phyloP scores from a whole-genome alignment of 2,329 filamentous ascomycete genomes.

The Cladosporium sp. region DNA sequence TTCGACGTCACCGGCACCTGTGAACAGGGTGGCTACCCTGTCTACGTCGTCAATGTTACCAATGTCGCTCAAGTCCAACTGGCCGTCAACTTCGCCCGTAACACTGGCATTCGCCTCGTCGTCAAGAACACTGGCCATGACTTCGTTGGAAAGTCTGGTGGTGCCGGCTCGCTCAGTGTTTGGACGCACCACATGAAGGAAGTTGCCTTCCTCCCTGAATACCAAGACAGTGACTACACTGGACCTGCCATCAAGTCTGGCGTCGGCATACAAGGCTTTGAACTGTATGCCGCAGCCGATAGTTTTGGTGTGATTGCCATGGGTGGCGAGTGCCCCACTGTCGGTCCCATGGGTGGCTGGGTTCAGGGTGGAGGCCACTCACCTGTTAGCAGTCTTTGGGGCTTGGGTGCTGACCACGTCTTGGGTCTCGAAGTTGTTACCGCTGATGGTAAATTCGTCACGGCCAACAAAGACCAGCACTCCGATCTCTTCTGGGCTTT shows the following conservation, averaged over 20 bases:
- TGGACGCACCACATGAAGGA: constrained; percentile 22
- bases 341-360: constrained; percentile 24
- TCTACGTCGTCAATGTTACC: constrained; percentile 17
- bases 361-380: constrained; percentile 21
- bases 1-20: constrained; percentile 10
- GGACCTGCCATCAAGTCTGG: constrained; percentile 20
- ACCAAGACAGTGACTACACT: constrained; percentile 13
- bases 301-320: constrained; percentile 6
- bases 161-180: constrained; percentile 19
- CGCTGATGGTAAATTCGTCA: background rate
- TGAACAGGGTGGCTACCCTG: constrained; percentile 18
- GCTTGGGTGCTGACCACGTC: constrained; percentile 22
- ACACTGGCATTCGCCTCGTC: constrained; percentile 18
- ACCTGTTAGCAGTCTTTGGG: constrained; percentile 14
- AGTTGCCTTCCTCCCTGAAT: constrained; percentile 13
- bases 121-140: constrained; percentile 26
- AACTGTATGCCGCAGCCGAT: constrained; percentile 13
- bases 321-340: constrained; percentile 19
- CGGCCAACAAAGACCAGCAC: constrained; percentile 14
- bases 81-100: constrained; percentile 20
- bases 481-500: constrained; percentile 28
- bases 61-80: constrained; percentile 16
- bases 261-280: constrained; percentile 17
- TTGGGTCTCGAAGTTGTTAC: constrained; percentile 9
- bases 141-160: constrained; percentile 18